Percentiles rank a stretch among this genome's conserved stretches.
phyloP scores from a whole-genome alignment of 179 eudicot genomes.

The Beta corolliflora region DNA sequence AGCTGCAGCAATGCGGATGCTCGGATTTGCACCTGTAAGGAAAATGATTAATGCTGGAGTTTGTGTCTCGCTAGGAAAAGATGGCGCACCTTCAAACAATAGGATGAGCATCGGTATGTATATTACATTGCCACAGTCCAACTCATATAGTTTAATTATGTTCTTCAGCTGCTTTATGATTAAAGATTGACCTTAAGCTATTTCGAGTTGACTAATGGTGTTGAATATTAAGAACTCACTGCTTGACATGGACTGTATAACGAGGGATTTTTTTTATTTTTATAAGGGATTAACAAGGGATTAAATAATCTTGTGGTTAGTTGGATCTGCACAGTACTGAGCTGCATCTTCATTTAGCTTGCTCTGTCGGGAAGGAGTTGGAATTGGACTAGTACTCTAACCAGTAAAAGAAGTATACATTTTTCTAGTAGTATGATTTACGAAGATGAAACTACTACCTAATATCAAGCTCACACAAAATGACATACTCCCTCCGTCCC shows the following conservation, averaged over 20 bases:
- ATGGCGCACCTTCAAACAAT: constrained; percentile 94
- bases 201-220: not conserved
- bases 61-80: constrained; percentile 95
- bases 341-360: constrained; percentile 11
- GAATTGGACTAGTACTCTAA: not conserved
- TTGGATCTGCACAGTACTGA: not conserved
- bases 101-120: constrained; percentile 90
- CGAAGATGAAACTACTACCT: not conserved
- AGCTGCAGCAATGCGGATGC: constrained; percentile 97
- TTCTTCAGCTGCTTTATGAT: not conserved
- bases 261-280: no score
- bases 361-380: not conserved
- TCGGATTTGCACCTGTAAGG: constrained; percentile 86
- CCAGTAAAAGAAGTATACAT: not conserved
- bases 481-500: no score
- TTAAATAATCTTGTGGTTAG: not conserved
- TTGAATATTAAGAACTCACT: not conserved
- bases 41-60: constrained; percentile 80
- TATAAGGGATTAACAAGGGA: no score
- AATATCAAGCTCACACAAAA: not conserved
- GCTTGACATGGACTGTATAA: not conserved
- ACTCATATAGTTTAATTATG: not conserved
- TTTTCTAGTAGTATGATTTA: not conserved
- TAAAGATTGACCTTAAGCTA: not conserved
- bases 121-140: not conserved